Evolutionary conservation across 257 asterid species (phyloP).

Genomic region (Forsythia viridissima): DNA sequence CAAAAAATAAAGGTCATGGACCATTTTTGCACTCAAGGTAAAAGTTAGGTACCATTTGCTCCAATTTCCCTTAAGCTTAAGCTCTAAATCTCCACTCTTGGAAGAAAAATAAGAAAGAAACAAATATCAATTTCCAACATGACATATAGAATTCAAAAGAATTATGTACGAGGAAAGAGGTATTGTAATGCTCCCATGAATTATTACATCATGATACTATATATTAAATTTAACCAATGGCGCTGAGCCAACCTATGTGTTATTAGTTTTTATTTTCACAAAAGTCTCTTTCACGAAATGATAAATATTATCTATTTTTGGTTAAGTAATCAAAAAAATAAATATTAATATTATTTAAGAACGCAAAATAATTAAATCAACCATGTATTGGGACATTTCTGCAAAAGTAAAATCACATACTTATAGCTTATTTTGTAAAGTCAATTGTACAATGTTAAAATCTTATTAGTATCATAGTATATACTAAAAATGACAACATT

Average conservation of each 20-base stretch:
- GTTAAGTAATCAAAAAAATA: not conserved
- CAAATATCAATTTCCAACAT: too few relatives aligned
- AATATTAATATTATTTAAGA: not conserved
- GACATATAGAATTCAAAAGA: too few relatives aligned
- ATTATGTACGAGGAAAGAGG: not conserved
- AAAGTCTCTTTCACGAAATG: too few relatives aligned
- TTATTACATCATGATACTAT: not conserved
- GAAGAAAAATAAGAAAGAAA: too few relatives aligned
- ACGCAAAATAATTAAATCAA: not conserved
- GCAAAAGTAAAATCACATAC: not conserved
- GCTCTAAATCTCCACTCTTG: too few relatives aligned
- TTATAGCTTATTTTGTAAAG: not conserved
- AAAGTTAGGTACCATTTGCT: too few relatives aligned
- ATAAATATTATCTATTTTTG: not conserved
- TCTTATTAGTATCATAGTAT: not conserved
- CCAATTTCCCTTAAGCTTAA: too few relatives aligned
- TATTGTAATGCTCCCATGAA: too few relatives aligned
- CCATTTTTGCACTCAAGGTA: too few relatives aligned
- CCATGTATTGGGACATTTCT: not conserved
- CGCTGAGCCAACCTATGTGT: not conserved
- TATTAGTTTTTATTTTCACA: too few relatives aligned
- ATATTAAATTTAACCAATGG: not conserved
- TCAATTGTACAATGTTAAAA: not conserved
- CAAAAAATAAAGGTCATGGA: too few relatives aligned
- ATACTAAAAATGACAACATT: too few relatives aligned